Evolutionary conservation across 345 rosid genomes (phyloP).

Genomic region (Sonneratia alba): DNA sequence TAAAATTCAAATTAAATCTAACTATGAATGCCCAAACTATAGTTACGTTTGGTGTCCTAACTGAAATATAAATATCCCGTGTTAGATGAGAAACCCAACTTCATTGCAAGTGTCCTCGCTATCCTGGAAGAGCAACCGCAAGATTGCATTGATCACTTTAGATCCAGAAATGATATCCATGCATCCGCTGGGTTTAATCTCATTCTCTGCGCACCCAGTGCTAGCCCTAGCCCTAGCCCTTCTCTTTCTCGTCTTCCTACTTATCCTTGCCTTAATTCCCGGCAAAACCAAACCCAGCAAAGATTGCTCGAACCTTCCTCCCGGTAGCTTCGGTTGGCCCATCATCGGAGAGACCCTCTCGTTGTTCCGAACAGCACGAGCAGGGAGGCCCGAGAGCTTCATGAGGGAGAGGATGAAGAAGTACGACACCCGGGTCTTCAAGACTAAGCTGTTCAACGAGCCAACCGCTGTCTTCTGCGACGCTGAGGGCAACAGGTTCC

Average conservation of each 20-base stretch:
- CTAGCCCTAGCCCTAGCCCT: background rate
- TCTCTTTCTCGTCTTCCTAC: background rate
- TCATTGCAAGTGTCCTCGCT: too few relatives aligned
- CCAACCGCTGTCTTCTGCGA: background rate
- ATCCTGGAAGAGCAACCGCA: too few relatives aligned
- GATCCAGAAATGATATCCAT: background rate
- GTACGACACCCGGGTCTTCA: background rate
- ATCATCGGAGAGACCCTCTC: background rate
- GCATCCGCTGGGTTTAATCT: background rate
- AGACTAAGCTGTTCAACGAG: background rate
- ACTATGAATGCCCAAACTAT: too few relatives aligned
- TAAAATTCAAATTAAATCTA: too few relatives aligned
- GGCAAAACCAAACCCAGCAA: background rate
- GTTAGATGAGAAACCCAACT: too few relatives aligned
- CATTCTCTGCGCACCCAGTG: background rate
- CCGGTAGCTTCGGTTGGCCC: background rate
- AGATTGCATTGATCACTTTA: too few relatives aligned
- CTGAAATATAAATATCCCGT: too few relatives aligned
- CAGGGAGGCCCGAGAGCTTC: background rate
- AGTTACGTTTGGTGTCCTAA: too few relatives aligned
- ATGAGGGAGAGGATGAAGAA: slow-evolving; percentile 2
- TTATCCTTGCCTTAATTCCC: background rate
- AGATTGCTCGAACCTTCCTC: background rate
- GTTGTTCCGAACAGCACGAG: background rate
- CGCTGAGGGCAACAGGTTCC: background rate